A percentile compares a stretch with the other conserved stretches of the same genome.
These are phyloP conservation scores for Skeletonema costatum DNA, from an alignment of 108 stramenopile genomes.

Conservation along the genomic window DNA sequence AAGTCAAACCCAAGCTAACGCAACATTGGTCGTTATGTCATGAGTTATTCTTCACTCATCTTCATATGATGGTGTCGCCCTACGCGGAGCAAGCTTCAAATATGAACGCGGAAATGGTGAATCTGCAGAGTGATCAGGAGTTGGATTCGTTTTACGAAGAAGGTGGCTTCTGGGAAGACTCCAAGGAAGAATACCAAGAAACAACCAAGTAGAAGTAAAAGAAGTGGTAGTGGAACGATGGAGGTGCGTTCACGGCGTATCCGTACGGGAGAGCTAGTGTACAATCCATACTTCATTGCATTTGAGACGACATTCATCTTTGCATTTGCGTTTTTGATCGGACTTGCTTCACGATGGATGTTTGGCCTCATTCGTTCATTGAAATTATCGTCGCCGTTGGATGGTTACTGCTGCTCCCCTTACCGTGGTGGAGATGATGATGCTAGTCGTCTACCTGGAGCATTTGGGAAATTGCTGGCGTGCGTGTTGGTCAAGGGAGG, in stretches of 20 bases:
- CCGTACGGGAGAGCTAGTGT: slow-evolving; percentile 19
- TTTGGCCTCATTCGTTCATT: slow-evolving; percentile 36
- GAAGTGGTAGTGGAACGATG: slow-evolving; percentile 8
- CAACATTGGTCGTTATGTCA: slow-evolving; percentile 18
- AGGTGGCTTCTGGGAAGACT: background rate
- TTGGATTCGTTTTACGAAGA: slow-evolving; percentile 11
- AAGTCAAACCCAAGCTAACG: slow-evolving; percentile 11
- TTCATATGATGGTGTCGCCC: slow-evolving; percentile 29
- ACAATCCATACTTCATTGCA: slow-evolving; percentile 7
- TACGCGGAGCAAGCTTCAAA: slow-evolving; percentile 14
- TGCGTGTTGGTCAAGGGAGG: slow-evolving; percentile 43
- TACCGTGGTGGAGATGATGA: slow-evolving; percentile 24
- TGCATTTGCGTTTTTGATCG: slow-evolving; percentile 16
- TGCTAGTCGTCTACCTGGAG: slow-evolving; percentile 8
- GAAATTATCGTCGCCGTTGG: slow-evolving; percentile 17
- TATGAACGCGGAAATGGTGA: slow-evolving; percentile 41
- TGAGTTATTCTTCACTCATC: slow-evolving; percentile 31
- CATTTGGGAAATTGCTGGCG: slow-evolving; percentile 41
- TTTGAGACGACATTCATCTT: slow-evolving; percentile 32
- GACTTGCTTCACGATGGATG: slow-evolving; percentile 28
- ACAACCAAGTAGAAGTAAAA: background rate
- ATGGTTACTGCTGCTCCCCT: slow-evolving; percentile 37
- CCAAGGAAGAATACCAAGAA: background rate
- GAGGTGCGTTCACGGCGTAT: slow-evolving; percentile 33
- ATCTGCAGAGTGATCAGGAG: slow-evolving; percentile 32